Percentiles rank a stretch among this genome's conserved stretches.
These are phyloP conservation scores for Boletus huronensis DNA, from an alignment of 768 basidiomycete species.

Conservation along the genomic window DNA sequence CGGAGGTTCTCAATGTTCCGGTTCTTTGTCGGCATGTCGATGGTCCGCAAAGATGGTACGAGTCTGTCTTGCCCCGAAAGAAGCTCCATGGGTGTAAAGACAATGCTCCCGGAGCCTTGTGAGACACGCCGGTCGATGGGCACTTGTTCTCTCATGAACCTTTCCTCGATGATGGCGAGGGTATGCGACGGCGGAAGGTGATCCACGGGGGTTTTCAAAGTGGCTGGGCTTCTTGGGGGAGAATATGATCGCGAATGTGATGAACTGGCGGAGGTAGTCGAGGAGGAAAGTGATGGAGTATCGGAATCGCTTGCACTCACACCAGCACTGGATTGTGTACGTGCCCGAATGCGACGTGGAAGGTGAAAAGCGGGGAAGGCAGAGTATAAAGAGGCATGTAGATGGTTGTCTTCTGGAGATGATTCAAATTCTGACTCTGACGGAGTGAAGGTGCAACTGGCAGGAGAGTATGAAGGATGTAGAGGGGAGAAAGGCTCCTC, in stretches of 20 bases:
- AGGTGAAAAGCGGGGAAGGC: slow-evolving; percentile 30
- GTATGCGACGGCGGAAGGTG: slow-evolving; percentile 18
- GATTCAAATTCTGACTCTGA: slow-evolving; percentile 37
- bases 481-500: slow-evolving; percentile 31
- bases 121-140: slow-evolving; percentile 10
- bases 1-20: slow-evolving; percentile 31
- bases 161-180: slow-evolving; percentile 41
- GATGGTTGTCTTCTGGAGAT: slow-evolving; percentile 26
- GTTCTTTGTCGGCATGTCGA: slow-evolving; percentile 19
- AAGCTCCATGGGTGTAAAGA: slow-evolving; percentile 20
- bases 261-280: slow-evolving; percentile 37
- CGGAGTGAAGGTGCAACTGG: slow-evolving; percentile 14
- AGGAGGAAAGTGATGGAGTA: slow-evolving; percentile 48
- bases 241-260: slow-evolving; percentile 30
- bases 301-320: slow-evolving; percentile 39
- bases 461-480: slow-evolving; percentile 16
- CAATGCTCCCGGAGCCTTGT: slow-evolving; percentile 19
- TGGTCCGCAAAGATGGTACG: neutral
- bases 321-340: slow-evolving; percentile 26
- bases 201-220: slow-evolving; percentile 34
- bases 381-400: slow-evolving; percentile 18
- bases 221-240: slow-evolving; percentile 34
- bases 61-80: slow-evolving; percentile 22
- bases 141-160: slow-evolving; percentile 20
- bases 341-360: slow-evolving; percentile 31